Conservation (phyloP, 169 alveolate genomes). For the Cardiosporidium cionae region DNA sequence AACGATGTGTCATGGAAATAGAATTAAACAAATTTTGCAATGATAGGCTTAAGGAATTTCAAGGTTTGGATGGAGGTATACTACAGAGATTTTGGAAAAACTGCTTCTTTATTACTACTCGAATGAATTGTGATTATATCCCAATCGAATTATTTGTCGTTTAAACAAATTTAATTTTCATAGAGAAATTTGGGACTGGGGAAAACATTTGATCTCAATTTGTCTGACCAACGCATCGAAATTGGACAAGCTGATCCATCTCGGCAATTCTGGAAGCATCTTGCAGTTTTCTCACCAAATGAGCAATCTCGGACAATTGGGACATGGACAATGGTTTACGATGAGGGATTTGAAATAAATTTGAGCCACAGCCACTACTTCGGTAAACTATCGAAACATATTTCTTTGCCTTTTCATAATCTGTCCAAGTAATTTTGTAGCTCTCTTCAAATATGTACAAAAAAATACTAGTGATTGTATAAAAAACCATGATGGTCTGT, state of each 20-base stretch:
- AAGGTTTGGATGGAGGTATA: not conserved
- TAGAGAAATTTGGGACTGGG: no score
- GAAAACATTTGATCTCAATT: not conserved
- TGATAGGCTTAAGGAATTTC: conserved; percentile 2
- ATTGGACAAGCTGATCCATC: not conserved
- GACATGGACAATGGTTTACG: conserved; percentile 67
- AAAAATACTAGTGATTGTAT: conserved; percentile 23
- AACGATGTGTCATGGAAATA: not conserved
- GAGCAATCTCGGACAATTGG: conserved; percentile 8
- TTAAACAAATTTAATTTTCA: no score
- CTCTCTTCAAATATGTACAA: conserved; percentile 32
- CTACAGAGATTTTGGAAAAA: not conserved
- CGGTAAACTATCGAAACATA: not conserved
- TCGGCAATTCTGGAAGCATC: conserved; percentile 7
- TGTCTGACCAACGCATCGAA: not conserved
- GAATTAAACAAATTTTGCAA: not conserved
- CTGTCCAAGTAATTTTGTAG: no score
- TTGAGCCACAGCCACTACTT: not conserved
- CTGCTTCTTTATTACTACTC: conserved; percentile 2
- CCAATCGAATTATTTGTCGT: no score
- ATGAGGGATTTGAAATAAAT: conserved; percentile 62
- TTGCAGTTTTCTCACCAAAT: conserved; percentile 22
- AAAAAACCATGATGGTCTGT: conserved; percentile 16
- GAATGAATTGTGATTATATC: no score
- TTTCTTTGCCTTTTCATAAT: no score